Conservation (phyloP, 352 stramenopile species). For the Thraustochytrium sp. region DNA sequence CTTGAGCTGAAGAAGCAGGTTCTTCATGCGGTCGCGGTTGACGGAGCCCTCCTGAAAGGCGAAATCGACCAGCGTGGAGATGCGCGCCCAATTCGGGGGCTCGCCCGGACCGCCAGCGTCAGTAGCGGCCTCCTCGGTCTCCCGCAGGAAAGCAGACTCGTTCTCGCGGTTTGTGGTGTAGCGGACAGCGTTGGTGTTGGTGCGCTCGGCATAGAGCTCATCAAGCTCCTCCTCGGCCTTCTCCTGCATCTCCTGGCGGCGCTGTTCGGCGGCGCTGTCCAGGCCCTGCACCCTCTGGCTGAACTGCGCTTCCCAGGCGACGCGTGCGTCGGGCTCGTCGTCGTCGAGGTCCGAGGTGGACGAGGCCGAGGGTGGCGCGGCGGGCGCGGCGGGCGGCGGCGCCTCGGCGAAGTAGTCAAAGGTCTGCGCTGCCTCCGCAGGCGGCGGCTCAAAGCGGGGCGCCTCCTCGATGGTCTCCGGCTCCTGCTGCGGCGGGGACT, state of each 20-base stretch:
- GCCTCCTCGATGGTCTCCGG: neutral
- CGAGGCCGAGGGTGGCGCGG: neutral
- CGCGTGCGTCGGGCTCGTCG: neutral
- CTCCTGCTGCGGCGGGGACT: neutral
- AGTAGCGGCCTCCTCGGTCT: neutral
- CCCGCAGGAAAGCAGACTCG: neutral
- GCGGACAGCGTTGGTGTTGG: neutral
- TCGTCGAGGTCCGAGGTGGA: neutral
- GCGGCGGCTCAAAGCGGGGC: neutral
- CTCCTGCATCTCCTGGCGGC: neutral
- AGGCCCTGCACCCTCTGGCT: neutral
- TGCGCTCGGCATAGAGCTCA: slow-evolving; percentile 29
- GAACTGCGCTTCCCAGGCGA: slow-evolving; percentile 15
- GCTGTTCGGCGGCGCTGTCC: neutral
- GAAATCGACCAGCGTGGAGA: neutral
- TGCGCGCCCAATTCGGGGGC: neutral
- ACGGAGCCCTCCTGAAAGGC: neutral
- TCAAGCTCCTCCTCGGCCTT: slow-evolving; percentile 39
- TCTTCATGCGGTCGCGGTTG: neutral
- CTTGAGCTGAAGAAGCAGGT: slow-evolving; percentile 26
- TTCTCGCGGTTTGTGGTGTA: slow-evolving; percentile 23
- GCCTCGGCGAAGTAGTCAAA: neutral
- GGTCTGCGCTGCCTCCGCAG: neutral
- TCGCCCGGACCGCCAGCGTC: neutral
- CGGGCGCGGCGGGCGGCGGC: neutral